Evolutionary conservation across 2,329 filamentous ascomycete species (phyloP).

Genomic region (Clonostachys rhizophaga): DNA sequence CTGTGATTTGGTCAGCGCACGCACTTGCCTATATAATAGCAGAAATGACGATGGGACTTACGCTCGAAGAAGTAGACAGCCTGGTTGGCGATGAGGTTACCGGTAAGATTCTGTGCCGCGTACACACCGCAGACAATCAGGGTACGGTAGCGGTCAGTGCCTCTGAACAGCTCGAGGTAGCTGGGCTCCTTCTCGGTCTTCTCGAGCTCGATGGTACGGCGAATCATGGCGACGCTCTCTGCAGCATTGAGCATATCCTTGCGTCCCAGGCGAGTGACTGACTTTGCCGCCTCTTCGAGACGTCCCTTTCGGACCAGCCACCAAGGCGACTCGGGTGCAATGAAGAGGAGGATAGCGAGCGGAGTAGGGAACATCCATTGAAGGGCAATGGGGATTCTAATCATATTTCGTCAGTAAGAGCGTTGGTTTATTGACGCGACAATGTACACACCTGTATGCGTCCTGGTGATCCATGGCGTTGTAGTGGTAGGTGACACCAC

Average conservation of each 20-base stretch:
- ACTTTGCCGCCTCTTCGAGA: conserved; percentile 30
- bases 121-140: conserved; percentile 53
- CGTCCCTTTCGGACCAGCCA: conserved; percentile 47
- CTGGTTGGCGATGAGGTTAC: conserved; percentile 58
- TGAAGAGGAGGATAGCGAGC: conserved; percentile 22
- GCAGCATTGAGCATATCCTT: conserved; percentile 8
- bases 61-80: conserved; percentile 53
- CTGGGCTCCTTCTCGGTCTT: conserved; percentile 33
- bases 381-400: conserved; percentile 45
- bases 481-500: conserved; percentile 47
- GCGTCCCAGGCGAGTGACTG: conserved; percentile 40
- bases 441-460: not conserved
- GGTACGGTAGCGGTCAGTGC: conserved; percentile 48
- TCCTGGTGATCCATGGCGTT: not conserved
- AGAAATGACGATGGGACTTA: conserved; percentile 7
- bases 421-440: conserved; percentile 12
- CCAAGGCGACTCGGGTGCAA: conserved; percentile 47
- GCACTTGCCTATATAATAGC: too few relatives aligned
- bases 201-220: conserved; percentile 50
- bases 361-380: conserved; percentile 54
- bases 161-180: conserved; percentile 46
- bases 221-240: conserved; percentile 50
- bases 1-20: conserved; percentile 23
- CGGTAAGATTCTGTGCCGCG: conserved; percentile 53
- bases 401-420: conserved; percentile 11